Evolutionary conservation across 148 eudicot genomes (phyloP), one percentile per base, ranked within the genome.

Genomic region (Simmondsia chinensis): DNA sequence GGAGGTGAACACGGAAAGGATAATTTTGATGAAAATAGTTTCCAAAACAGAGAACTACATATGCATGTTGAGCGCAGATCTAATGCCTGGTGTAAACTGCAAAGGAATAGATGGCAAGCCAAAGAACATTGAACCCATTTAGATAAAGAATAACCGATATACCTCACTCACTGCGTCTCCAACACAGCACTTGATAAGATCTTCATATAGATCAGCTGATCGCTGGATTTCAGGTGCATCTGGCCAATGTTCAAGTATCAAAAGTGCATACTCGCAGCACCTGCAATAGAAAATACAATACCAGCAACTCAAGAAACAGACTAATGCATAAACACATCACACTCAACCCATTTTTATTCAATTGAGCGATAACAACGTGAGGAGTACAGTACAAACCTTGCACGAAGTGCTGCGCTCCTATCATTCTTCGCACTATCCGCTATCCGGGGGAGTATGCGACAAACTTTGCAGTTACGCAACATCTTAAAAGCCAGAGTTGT

Each of bases 81-180:
- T n/a, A n/a, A n/a, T n/a, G n/a, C n/a, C n/a, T n/a, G n/a, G n/a
- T n/a, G n/a, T n/a, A n/a, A n/a, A n/a, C n/a, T n/a, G n/a, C n/a
- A n/a, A n/a, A n/a, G n/a, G n/a, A n/a, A n/a, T n/a, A n/a, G n/a
- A n/a, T n/a, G n/a, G n/a, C n/a, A n/a, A n/a, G n/a, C n/a, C n/a
- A n/a, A n/a, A n/a, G n/a, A n/a, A n/a, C n/a, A n/a, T n/a, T n/a
- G n/a, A n/a, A n/a, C n/a, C n/a, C n/a, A n/a, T n/a, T n/a, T n/a
- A 25, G 17, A 31, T 30, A 14, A 33, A 19, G 15, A 50, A 51
- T 52, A 39, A 18, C 8, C 33, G 15, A 22, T 6, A 36, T 74
- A 91, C 99, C 94, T 91, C 99, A 55, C 96, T 86, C 79, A 91
- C 84, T 53, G 99, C 99, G 69, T 91, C 99, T 24, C 75, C 83